Evolutionary conservation across 1,284 basidiomycete species (phyloP).

Genomic region (Anthracocystis walkeri): DNA sequence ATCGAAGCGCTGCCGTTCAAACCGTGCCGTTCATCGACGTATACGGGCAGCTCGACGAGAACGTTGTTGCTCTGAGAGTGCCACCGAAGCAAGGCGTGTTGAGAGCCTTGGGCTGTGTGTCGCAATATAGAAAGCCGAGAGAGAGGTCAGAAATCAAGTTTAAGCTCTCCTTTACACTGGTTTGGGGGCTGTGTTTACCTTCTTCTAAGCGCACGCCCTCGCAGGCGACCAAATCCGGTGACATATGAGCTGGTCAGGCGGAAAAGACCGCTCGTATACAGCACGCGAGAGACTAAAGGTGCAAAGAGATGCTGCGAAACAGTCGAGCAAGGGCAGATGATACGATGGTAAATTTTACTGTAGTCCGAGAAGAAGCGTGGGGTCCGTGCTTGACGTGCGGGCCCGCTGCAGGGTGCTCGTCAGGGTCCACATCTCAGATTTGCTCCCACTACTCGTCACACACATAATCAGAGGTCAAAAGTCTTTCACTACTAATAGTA

Average conservation of each 20-base stretch:
- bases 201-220: not conserved
- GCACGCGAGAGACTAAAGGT: no score
- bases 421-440: slow-evolving; percentile 9
- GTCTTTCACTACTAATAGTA: slow-evolving; percentile 1
- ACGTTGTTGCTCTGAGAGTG: not conserved
- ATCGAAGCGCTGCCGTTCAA: not conserved
- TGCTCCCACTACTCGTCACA: not conserved
- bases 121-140: no score
- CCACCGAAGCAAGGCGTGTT: slow-evolving; percentile 5
- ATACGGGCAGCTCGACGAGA: slow-evolving; percentile 2
- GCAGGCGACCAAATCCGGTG: not conserved
- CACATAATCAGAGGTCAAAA: not conserved
- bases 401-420: slow-evolving; percentile 6
- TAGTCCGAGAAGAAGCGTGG: no score
- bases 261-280: not conserved
- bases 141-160: not conserved
- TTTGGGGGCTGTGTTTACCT: not conserved
- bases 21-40: slow-evolving; percentile 2
- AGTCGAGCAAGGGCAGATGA: no score
- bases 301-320: not conserved
- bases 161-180: not conserved
- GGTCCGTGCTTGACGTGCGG: slow-evolving; percentile 7
- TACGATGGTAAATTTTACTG: no score
- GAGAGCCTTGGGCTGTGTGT: slow-evolving; percentile 13
- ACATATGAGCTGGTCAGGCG: not conserved